Percentiles rank a stretch among this genome's conserved stretches.
Evolutionary conservation across 306 rosid genomes (phyloP).

Genomic region (Quercus bicolor): DNA sequence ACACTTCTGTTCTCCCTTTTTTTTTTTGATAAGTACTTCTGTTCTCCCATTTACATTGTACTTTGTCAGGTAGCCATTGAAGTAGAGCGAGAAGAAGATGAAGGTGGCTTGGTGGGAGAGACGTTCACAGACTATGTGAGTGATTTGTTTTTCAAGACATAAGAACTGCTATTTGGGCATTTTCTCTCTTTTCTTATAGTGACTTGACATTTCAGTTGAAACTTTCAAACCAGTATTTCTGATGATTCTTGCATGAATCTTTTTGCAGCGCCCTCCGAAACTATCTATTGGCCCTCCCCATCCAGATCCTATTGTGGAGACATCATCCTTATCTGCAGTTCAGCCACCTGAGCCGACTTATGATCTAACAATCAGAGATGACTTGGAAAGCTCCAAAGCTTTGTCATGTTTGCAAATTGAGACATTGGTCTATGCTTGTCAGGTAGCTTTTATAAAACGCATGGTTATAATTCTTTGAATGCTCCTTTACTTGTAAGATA

Average conservation of each 20-base stretch:
- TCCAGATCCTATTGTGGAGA: conserved; percentile 97
- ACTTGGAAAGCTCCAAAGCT: conserved; percentile 59
- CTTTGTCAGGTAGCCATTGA: conserved; percentile 81
- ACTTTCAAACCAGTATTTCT: conserved; percentile 18
- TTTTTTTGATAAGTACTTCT: not conserved
- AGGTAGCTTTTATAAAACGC: conserved; percentile 62
- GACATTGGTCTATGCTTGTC: conserved; percentile 93
- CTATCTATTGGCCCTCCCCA: conserved; percentile 89
- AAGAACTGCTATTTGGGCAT: conserved; percentile 14
- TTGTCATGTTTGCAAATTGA: conserved; percentile 98
- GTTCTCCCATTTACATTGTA: conserved; percentile 12
- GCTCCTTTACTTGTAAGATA: conserved; percentile 24
- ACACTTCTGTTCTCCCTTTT: not conserved
- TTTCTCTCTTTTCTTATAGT: conserved; percentile 3
- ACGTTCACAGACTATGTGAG: conserved; percentile 98
- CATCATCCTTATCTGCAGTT: conserved; percentile 93
- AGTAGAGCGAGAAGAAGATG: conserved; percentile 98
- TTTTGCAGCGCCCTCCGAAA: conserved; percentile 88
- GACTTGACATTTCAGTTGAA: conserved; percentile 24
- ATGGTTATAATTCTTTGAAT: conserved; percentile 18
- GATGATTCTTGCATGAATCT: conserved; percentile 22
- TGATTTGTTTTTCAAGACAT: conserved; percentile 14
- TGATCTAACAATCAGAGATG: conserved; percentile 63
- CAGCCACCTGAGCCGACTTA: conserved; percentile 99
- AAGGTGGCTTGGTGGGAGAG: conserved; percentile 91